Conservation (phyloP, 2,329 filamentous ascomycete genomes). For the Neofusicoccum cordaticola region DNA sequence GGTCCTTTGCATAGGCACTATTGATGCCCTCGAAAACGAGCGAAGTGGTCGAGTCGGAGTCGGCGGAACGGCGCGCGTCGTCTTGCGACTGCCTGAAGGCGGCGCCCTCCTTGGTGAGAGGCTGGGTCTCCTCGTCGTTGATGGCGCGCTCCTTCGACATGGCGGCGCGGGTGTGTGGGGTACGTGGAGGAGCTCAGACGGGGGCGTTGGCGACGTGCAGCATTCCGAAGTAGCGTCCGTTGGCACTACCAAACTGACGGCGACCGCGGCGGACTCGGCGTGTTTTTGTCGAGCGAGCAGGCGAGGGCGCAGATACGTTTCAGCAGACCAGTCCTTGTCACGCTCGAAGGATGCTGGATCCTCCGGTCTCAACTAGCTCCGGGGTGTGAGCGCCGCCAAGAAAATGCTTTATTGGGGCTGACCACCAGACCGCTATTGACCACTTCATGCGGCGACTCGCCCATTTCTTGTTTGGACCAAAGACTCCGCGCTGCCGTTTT, state of each 20-base stretch:
- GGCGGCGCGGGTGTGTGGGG: constrained; percentile 8
- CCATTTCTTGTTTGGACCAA: neutral
- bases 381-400: constrained; percentile 6
- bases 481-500: neutral
- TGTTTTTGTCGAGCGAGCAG: neutral
- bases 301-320: neutral
- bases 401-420: constrained; percentile 12
- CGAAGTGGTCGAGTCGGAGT: constrained; percentile 80
- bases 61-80: constrained; percentile 55
- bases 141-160: constrained; percentile 34
- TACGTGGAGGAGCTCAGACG: constrained; percentile 9
- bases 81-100: constrained; percentile 32
- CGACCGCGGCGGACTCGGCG: neutral
- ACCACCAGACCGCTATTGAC: constrained; percentile 13
- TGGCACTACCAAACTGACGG: neutral
- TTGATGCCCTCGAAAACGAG: constrained; percentile 75
- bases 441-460: constrained; percentile 10
- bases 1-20: constrained; percentile 46
- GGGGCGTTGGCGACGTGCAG: neutral
- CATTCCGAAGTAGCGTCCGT: neutral
- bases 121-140: constrained; percentile 46
- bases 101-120: constrained; percentile 37
- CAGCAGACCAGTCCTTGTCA: neutral
- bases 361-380: neutral
- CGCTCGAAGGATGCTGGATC: neutral